These are phyloP conservation scores for Lachnellula suecica DNA, from an alignment of 2,329 filamentous ascomycete species.

Conservation along the genomic window DNA sequence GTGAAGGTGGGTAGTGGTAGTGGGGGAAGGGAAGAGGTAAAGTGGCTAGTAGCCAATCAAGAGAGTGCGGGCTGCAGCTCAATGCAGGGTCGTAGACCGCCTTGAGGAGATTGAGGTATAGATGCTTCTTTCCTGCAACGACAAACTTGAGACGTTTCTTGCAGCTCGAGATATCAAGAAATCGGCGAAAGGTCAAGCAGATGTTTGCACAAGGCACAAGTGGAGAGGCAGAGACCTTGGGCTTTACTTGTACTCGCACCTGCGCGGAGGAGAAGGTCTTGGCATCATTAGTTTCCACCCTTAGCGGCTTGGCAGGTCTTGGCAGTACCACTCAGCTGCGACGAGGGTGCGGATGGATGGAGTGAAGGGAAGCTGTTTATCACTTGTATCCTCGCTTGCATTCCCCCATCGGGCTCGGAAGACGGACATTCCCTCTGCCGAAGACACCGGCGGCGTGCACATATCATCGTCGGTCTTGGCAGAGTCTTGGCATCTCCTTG, in stretches of 20 bases:
- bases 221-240: constrained; percentile 3
- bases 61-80: neutral
- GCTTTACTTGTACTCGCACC: constrained; percentile 6
- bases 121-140: neutral
- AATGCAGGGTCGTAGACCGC: neutral
- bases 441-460: too few species aligned
- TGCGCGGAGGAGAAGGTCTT: constrained; percentile 8
- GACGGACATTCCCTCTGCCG: too few species aligned
- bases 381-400: too few species aligned
- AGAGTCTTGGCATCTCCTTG: neutral
- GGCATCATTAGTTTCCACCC: constrained; percentile 7
- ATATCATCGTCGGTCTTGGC: neutral
- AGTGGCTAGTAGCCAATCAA: constrained; percentile 7
- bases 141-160: neutral
- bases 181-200: neutral
- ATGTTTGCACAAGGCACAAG: neutral
- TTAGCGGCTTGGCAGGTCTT: constrained; percentile 10
- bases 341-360: neutral
- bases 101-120: neutral
- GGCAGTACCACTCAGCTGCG: neutral
- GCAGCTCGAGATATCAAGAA: neutral
- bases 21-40: neutral
- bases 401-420: too few species aligned
- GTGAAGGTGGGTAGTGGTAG: neutral
- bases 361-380: neutral